phyloP scores from a whole-genome alignment of 495 filamentous ascomycete genomes.

The Penicillium paxilli region DNA sequence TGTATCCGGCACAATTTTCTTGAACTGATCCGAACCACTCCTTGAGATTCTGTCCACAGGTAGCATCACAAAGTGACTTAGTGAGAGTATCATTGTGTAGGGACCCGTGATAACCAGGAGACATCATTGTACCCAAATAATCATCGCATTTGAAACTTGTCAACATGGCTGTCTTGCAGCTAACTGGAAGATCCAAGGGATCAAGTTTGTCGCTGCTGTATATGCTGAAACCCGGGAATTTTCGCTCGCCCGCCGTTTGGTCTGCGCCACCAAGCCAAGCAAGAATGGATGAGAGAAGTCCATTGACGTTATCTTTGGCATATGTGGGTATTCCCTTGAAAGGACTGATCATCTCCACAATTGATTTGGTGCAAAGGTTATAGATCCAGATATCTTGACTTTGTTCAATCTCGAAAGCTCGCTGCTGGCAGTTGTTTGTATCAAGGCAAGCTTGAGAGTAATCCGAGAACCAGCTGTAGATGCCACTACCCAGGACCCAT shows the following conservation, averaged over 20 bases:
- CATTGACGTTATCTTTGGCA: constrained; percentile 16
- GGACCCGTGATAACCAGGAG: background rate
- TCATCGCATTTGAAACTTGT: background rate
- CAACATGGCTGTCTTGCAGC: background rate
- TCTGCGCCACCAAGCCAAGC: constrained; percentile 1
- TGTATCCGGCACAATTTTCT: background rate
- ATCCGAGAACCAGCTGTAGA: constrained; percentile 67
- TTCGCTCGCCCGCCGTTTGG: background rate
- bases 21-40: constrained; percentile 2
- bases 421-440: constrained; percentile 36
- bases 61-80: constrained; percentile 1
- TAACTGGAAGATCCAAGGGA: background rate
- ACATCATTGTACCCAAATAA: constrained; percentile 1
- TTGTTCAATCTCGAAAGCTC: constrained; percentile 25
- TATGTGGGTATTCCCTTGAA: constrained; percentile 17
- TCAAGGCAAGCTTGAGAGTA: constrained; percentile 26
- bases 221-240: background rate
- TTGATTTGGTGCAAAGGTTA: constrained; percentile 73
- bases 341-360: constrained; percentile 61
- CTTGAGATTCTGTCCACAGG: background rate
- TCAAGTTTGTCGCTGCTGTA: background rate
- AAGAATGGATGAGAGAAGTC: constrained; percentile 6
- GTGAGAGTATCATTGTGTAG: constrained; percentile 8
- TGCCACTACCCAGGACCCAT: constrained; percentile 59
- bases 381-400: constrained; percentile 59